Evolutionary conservation across 129 eudicot genomes (phyloP), one percentile per base, ranked within the genome.

Genomic region (Mikania micrantha): DNA sequence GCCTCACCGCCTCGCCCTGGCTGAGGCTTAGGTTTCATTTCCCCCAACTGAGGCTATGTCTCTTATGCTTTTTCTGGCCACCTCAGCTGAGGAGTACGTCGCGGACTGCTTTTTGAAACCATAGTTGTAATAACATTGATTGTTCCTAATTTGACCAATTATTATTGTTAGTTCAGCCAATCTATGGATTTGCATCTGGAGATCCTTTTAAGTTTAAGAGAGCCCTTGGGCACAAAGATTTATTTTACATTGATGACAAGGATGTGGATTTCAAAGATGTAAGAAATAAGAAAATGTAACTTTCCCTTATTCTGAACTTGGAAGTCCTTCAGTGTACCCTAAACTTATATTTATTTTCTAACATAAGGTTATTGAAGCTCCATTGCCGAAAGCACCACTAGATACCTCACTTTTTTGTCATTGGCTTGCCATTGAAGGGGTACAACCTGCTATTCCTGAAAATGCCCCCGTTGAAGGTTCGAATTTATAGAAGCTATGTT

Each of bases 381-480:
- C 92, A 74, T 76, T 86, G 60, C 92, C 92, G 35, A 86, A 86
- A 83, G 92, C 88, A 74, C 88, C 92, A 28, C 74, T 86, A 16
- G 92, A 86, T 65, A 86, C 88, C 35, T 77, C 88, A 59, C 67
- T 86, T 28, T 62, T 78, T 61, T 83, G 92, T 69, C 92, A 86
- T 22, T 86, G 92, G 92, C 62, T 86, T 48, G 92, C 92, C 48
- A 86, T 86, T 58, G 92, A 86, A 80, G 92, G 92, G 38, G 86
- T 86, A 72, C 88, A 83, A 66, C 92, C 92, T 58, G 86, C 92
- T 32, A 86, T 86, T 77, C 92, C 88, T 10, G 92, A 86, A 80
- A 86, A 86, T 78, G 88, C 85, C 20, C 85, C 88, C 0, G 76
- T 83, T 45, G 84, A 86, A 86, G 92, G 92, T 86, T n/a, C 50